Conservation (phyloP, 352 stramenopile species). For the Phytophthora citricola region DNA sequence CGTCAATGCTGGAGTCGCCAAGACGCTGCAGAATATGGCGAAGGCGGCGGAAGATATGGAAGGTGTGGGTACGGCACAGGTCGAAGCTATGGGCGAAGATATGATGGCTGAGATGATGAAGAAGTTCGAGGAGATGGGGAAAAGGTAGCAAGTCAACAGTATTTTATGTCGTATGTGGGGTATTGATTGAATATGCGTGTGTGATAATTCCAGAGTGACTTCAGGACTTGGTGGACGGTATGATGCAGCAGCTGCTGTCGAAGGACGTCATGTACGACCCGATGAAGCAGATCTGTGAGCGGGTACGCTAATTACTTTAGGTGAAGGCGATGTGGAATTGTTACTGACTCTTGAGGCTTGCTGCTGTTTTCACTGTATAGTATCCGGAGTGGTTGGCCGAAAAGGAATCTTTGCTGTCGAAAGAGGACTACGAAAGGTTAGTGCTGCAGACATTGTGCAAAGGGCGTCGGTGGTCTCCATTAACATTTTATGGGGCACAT, state of each 20-base stretch:
- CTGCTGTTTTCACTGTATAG: conserved; percentile 35
- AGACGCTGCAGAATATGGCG: conserved; percentile 91
- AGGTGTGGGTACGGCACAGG: conserved; percentile 75
- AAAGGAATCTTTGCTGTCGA: conserved; percentile 89
- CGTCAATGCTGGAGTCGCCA: conserved; percentile 82
- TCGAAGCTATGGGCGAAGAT: conserved; percentile 93
- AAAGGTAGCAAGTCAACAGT: conserved; percentile 60
- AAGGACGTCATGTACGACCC: conserved; percentile 99
- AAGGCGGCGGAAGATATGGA: conserved; percentile 90
- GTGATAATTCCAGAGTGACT: conserved; percentile 64
- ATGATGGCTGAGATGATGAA: conserved; percentile 98
- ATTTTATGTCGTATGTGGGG: not conserved
- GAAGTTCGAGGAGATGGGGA: conserved; percentile 95
- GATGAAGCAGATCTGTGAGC: conserved; percentile 95
- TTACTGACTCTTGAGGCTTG: not conserved
- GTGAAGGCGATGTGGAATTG: not conserved
- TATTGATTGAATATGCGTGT: not conserved
- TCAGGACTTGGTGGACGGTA: conserved; percentile 96
- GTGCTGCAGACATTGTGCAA: conserved; percentile 1
- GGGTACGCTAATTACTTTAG: conserved; percentile 39
- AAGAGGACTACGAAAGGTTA: conserved; percentile 92
- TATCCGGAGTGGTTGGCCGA: conserved; percentile 97
- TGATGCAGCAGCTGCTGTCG: conserved; percentile 98
- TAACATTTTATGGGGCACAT: conserved; percentile 5
- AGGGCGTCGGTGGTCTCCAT: not conserved